Evolutionary conservation across 2,329 filamentous ascomycete species (phyloP), one percentile per base, ranked within the genome.

Genomic region (Leptographium procerum): DNA sequence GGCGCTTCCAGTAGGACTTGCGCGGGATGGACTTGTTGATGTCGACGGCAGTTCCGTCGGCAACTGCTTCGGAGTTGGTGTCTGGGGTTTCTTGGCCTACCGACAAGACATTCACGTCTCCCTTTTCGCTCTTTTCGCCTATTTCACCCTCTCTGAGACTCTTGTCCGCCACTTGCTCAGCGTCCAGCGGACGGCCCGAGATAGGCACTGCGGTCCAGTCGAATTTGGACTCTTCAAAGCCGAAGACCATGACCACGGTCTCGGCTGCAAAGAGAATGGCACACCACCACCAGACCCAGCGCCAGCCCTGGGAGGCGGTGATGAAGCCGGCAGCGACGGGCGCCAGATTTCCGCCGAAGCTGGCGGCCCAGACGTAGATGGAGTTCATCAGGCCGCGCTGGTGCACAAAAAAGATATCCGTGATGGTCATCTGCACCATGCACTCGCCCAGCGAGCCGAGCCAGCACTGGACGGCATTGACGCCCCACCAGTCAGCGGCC

Each of bases 331-430:
- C 75, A 29, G 78, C 67, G 4, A 81, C 64, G 3, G 77, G 78
- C 0, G 75, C 74, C 5, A 78, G 62, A 43, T 43, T 59, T 33
- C 47, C 40, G 16, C 59, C 59, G 61, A 74, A 76, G 61, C 73
- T 76, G 62, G 68, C 71, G 29, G 72, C 72, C 28, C 70, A 71
- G 19, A 73, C 74, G 63, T 77, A 77, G 19, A 73, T 65, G 61
- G 76, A 24, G 34, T 69, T 73, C 78, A 81, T 81, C 55, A 71
- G 67, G 3, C 77, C 79, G 58, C 80, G 71, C 64, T 83, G 76
- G 60, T 83, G 79, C 8, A 83, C 68, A 64, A 81, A 83, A 67
- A 82, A 82, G 45, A 81, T 66, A 62, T 83, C 80, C 5, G 77
- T 70, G 52, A 81, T 78, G 2, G 77, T 79, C 16, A 78, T 70